These are phyloP conservation scores for Leersia perrieri DNA, from an alignment of 176 grass and related monocot genomes.

Conservation along the genomic window DNA sequence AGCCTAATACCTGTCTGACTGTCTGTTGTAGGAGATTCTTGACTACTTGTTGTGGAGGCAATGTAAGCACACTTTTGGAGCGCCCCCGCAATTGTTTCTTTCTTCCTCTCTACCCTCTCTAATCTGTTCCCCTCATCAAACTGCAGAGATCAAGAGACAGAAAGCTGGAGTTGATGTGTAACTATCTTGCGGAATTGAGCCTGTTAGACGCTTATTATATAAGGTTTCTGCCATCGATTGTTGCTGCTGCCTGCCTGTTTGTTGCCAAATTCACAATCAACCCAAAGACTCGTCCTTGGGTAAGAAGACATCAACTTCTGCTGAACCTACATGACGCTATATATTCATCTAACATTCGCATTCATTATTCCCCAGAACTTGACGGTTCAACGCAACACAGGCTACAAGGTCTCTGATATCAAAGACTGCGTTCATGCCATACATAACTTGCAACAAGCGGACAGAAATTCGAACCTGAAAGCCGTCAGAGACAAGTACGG, in stretches of 20 bases:
- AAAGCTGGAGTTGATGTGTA: constrained; percentile 38
- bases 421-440: constrained; percentile 28
- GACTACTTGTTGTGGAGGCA: constrained; percentile 27
- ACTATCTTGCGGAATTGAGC: constrained; percentile 70
- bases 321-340: background rate
- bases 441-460: constrained; percentile 39
- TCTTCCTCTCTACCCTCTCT: background rate
- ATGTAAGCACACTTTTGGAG: constrained; percentile 35
- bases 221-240: constrained; percentile 50
- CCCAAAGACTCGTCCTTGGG: constrained; percentile 57
- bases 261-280: constrained; percentile 51
- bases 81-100: background rate
- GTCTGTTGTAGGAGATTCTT: constrained; percentile 47
- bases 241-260: constrained; percentile 62
- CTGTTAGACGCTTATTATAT: constrained; percentile 53
- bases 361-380: constrained; percentile 34
- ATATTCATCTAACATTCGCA: background rate
- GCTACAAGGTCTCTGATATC: constrained; percentile 45
- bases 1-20: background rate
- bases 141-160: background rate
- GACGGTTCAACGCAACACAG: constrained; percentile 34
- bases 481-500: constrained; percentile 31
- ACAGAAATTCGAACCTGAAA: constrained; percentile 15
- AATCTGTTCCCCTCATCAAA: background rate
- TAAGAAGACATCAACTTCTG: constrained; percentile 4